Base-by-base conservation (phyloP, 2,329 filamentous ascomycete genomes). In the Endothia cerciana region DNA sequence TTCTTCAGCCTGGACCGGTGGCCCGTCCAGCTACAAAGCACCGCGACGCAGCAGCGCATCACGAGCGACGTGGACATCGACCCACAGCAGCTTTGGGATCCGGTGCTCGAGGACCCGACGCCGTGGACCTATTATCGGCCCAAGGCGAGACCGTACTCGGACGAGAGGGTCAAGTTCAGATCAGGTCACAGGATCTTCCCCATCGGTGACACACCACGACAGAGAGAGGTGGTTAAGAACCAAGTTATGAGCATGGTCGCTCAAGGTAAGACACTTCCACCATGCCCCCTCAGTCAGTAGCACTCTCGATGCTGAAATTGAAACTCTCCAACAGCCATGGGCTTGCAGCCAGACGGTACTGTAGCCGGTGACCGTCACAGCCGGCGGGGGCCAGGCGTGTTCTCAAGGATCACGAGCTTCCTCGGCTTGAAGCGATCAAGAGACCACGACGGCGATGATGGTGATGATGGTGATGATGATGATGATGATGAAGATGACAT, bases 1-100 rank as follows among this genome's bases (percentile, higher is more conserved):
- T 85, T 77, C 71, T 85, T 83, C 74, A 72, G 74, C 68, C 72
- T 85, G 55, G 75, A 80, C 70, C 78, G 82, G 47, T 86, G 83
- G 83, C 83, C 83, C 43, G 53, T 80, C 25, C 70, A 78, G 33
- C 71, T 80, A 62, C 80, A 83, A 69, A 73, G 67, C 7, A 60
- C 72, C 30, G 69, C 71, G 28, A 72, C 68, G n/a, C 74, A 75
- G 60, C 65, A 71, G 15, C 60, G 69, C 22, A 77, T 82, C 63
- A 57, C 25, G 2, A 59, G 56, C 4, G 75, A 77, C n/a, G 64
- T 60, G 45, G 72, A 77, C 65, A 69, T 78, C 57, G 70, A 75
- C 49, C 69, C 62, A 13, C 65, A 64, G 19, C 43, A 63, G 41
- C 43, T 71, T 11, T 74, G 68, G 66, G 73, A 79, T 47, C 74